Percentiles rank a stretch among this genome's conserved stretches.
phyloP scores from a whole-genome alignment of 805 yeast species.

The Metschnikowia corniflorae region DNA sequence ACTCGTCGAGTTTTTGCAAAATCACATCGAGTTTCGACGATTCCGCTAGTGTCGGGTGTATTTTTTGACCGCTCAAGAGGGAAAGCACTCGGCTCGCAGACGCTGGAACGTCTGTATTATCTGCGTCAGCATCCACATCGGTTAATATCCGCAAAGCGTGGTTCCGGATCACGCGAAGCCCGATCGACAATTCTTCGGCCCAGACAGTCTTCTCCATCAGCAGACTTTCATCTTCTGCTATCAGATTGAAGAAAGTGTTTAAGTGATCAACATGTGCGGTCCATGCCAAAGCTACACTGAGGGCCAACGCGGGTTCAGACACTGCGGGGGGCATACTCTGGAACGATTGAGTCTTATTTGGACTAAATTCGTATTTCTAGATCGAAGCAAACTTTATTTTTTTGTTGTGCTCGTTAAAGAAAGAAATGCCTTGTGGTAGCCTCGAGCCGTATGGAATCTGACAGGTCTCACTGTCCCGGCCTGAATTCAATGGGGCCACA shows the following conservation, averaged over 20 bases:
- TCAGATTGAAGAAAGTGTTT: conserved; percentile 6
- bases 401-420: too few species aligned
- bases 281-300: conserved; percentile 27
- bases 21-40: conserved; percentile 1
- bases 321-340: background rate
- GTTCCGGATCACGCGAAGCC: conserved; percentile 15
- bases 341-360: too few species aligned
- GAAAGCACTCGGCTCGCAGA: background rate
- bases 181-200: conserved; percentile 21
- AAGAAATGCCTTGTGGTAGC: too few species aligned
- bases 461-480: too few species aligned
- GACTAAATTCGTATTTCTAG: too few species aligned
- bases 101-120: background rate
- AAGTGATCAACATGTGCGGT: conserved; percentile 21
- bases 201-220: conserved; percentile 18
- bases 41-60: background rate
- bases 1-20: conserved; percentile 16
- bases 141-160: conserved; percentile 12
- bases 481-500: too few species aligned
- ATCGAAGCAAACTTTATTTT: too few species aligned
- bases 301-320: conserved; percentile 9
- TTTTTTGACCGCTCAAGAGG: background rate
- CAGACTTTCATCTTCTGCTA: conserved; percentile 13
- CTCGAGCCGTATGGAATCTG: too few species aligned
- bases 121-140: conserved; percentile 10